These are phyloP conservation scores for Ananas comosus DNA, from an alignment of 176 grass and related monocot species.

Conservation along the genomic window DNA sequence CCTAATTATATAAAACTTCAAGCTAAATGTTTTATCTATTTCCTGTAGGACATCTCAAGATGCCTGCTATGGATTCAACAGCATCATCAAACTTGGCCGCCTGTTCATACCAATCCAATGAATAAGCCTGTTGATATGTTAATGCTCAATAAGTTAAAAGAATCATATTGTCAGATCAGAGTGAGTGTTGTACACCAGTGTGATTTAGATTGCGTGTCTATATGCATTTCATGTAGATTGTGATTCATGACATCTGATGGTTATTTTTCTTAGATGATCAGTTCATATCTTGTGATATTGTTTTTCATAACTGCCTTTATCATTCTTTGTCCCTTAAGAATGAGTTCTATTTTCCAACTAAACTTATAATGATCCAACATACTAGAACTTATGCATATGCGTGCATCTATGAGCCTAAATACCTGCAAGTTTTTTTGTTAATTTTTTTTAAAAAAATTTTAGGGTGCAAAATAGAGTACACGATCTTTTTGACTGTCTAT, in stretches of 20 bases:
- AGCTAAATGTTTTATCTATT: conserved; percentile 7
- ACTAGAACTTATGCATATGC: no score
- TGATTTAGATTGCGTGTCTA: background rate
- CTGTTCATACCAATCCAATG: conserved; percentile 67
- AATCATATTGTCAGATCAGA: conserved; percentile 79
- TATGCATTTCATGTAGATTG: conserved; percentile 11
- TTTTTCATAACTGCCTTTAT: no score
- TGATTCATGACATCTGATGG: background rate
- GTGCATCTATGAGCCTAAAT: no score
- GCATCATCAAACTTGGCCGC: conserved; percentile 68
- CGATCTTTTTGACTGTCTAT: no score
- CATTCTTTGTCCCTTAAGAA: no score
- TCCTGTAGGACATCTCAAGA: conserved; percentile 82
- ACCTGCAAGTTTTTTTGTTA: no score
- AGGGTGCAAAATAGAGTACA: no score
- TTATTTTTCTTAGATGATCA: no score
- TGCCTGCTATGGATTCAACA: conserved; percentile 88
- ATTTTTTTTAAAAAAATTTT: no score
- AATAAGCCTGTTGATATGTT: conserved; percentile 79
- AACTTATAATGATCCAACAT: no score
- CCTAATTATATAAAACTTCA: background rate
- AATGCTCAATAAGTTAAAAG: conserved; percentile 93
- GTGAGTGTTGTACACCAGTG: conserved; percentile 31
- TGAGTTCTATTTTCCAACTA: no score
- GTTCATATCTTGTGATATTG: no score